Percentiles rank a stretch among this genome's conserved stretches.
Evolutionary conservation across 1,284 basidiomycete genomes (phyloP).

Genomic region (Ustanciosporium gigantosporum): DNA sequence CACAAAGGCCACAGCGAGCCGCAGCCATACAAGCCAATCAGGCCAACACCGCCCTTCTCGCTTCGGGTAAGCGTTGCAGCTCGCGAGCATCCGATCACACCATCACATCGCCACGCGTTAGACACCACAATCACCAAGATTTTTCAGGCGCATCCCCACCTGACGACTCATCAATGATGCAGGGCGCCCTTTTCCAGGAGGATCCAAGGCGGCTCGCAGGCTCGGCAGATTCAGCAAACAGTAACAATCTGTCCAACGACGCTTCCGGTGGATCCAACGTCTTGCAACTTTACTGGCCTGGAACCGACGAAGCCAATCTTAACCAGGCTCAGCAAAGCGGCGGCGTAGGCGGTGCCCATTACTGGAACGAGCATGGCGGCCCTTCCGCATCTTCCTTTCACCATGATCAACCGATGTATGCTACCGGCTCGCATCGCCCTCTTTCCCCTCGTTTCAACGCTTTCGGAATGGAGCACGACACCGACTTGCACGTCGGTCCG

Average conservation of each 20-base stretch:
- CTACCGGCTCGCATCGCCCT: neutral
- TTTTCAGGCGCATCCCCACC: conserved; percentile 7
- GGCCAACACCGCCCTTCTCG: conserved; percentile 13
- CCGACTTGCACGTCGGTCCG: conserved; percentile 11
- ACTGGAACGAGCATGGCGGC: conserved; percentile 12
- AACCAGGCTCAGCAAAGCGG: too few relatives aligned
- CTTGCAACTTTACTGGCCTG: conserved; percentile 11
- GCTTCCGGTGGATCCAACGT: too few relatives aligned
- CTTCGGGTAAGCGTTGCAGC: conserved; percentile 20
- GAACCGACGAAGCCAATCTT: conserved; percentile 2
- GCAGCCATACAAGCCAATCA: conserved; percentile 27
- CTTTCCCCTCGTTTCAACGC: conserved; percentile 5
- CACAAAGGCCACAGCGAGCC: conserved; percentile 28
- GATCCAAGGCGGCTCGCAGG: too few relatives aligned
- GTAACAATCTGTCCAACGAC: too few relatives aligned
- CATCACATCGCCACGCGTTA: conserved; percentile 17
- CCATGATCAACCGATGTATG: neutral
- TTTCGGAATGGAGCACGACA: conserved; percentile 19
- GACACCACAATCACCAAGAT: conserved; percentile 6
- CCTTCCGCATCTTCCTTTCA: neutral
- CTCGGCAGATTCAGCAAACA: too few relatives aligned
- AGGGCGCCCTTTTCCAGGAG: neutral
- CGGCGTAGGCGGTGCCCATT: too few relatives aligned
- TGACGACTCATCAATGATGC: too few relatives aligned
- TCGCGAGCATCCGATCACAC: conserved; percentile 18